Evolutionary conservation across 164 flowering plant species (phyloP).

Genomic region (Vitis riparia): DNA sequence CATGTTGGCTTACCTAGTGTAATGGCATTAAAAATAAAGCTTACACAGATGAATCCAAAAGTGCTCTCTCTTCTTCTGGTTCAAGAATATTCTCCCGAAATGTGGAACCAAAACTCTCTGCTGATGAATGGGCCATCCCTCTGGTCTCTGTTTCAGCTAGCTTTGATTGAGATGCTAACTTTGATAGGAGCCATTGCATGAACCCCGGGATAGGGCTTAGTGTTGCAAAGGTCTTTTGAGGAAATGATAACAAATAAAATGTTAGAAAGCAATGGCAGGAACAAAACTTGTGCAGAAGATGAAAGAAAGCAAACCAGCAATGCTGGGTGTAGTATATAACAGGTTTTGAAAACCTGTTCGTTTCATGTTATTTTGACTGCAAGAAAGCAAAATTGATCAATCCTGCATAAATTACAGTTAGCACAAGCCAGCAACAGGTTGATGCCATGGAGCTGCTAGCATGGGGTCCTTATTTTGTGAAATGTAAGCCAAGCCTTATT

Average conservation of each 20-base stretch:
- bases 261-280: slow-evolving; percentile 12
- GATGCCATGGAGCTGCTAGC: no score
- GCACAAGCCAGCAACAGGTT: no score
- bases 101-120: slow-evolving; percentile 36
- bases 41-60: slow-evolving; percentile 57
- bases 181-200: slow-evolving; percentile 85
- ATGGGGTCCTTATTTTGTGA: no score
- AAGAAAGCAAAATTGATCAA: no score
- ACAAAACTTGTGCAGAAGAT: slow-evolving; percentile 2
- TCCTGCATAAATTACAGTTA: no score
- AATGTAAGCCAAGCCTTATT: no score
- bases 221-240: slow-evolving; percentile 78
- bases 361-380: not conserved
- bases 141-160: slow-evolving; percentile 41
- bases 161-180: slow-evolving; percentile 76
- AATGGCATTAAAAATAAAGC: slow-evolving; percentile 18
- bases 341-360: not conserved
- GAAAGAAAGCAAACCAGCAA: not conserved
- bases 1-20: not conserved
- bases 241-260: not conserved
- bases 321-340: not conserved
- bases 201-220: slow-evolving; percentile 93
- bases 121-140: slow-evolving; percentile 22
- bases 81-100: slow-evolving; percentile 73
- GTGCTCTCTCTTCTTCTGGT: slow-evolving; percentile 72